Evolutionary conservation across 2,329 filamentous ascomycete genomes (phyloP).

Genomic region (Botrytis fragariae): DNA sequence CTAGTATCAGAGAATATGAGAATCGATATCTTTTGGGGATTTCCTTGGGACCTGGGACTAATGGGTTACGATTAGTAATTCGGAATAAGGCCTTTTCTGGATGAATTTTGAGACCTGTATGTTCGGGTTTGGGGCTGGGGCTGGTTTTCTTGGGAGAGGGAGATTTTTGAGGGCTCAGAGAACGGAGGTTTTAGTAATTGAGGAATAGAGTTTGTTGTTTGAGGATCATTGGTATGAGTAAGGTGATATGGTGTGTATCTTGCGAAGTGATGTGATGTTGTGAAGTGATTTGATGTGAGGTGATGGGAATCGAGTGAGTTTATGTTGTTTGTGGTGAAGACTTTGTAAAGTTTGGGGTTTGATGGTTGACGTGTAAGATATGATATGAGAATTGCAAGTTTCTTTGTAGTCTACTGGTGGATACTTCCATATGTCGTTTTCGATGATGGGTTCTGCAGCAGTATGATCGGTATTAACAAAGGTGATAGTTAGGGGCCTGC

Average conservation of each 20-base stretch:
- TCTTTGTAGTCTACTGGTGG: no score
- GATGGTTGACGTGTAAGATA: no score
- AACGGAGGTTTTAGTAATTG: not conserved
- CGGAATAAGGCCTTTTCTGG: not conserved
- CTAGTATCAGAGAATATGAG: not conserved
- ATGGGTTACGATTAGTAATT: not conserved
- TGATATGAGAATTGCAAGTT: not conserved
- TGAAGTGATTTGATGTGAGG: not conserved
- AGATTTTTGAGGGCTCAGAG: not conserved
- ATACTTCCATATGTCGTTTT: no score
- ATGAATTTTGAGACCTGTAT: not conserved
- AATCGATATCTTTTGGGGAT: not conserved
- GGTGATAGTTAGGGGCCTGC: no score
- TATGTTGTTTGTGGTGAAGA: not conserved
- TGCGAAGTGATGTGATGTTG: no score
- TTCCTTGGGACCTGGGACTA: not conserved
- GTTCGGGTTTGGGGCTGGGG: no score
- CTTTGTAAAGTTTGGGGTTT: not conserved
- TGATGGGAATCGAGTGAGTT: no score
- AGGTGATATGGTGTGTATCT: not conserved
- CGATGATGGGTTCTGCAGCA: no score
- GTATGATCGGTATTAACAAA: no score
- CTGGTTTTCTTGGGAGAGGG: not conserved
- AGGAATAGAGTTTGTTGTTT: not conserved
- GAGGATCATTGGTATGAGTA: no score